phyloP scores from a whole-genome alignment of 1,139 yeast species.

The Dujonia santamariae region DNA sequence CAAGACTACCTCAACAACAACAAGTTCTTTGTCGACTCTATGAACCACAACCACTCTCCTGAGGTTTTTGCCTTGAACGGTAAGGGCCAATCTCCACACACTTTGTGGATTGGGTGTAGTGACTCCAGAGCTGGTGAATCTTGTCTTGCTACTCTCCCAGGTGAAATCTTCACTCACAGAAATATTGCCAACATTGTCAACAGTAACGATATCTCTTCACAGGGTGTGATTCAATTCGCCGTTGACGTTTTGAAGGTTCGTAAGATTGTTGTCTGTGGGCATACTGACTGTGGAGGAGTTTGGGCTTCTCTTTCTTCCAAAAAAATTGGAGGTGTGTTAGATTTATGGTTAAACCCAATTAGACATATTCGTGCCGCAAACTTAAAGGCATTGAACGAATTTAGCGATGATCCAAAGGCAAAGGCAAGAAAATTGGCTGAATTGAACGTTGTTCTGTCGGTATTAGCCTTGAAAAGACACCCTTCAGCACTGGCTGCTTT shows the following conservation, averaged over 20 bases:
- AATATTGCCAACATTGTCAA: slow-evolving; percentile 84
- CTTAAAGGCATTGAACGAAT: slow-evolving; percentile 42
- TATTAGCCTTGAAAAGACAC: slow-evolving; percentile 59
- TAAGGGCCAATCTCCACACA: slow-evolving; percentile 88
- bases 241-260: slow-evolving; percentile 81
- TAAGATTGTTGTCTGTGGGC: slow-evolving; percentile 92
- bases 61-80: slow-evolving; percentile 66
- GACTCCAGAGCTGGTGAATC: slow-evolving; percentile 89
- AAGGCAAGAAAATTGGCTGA: slow-evolving; percentile 71
- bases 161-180: slow-evolving; percentile 91
- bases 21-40: slow-evolving; percentile 59
- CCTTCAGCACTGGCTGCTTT: slow-evolving; percentile 75
- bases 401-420: slow-evolving; percentile 45
- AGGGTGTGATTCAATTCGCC: slow-evolving; percentile 88
- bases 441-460: slow-evolving; percentile 68
- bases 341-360: slow-evolving; percentile 73
- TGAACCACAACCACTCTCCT: slow-evolving; percentile 58
- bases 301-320: slow-evolving; percentile 78
- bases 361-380: slow-evolving; percentile 68
- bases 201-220: slow-evolving; percentile 70
- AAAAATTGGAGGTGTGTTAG: slow-evolving; percentile 71
- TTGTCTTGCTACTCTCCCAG: slow-evolving; percentile 80
- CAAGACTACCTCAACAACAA: slow-evolving; percentile 70
- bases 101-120: slow-evolving; percentile 94
- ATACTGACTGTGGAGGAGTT: slow-evolving; percentile 95